Base-by-base conservation (phyloP, 176 grass and related monocot genomes). In the Zoysia pacifica region DNA sequence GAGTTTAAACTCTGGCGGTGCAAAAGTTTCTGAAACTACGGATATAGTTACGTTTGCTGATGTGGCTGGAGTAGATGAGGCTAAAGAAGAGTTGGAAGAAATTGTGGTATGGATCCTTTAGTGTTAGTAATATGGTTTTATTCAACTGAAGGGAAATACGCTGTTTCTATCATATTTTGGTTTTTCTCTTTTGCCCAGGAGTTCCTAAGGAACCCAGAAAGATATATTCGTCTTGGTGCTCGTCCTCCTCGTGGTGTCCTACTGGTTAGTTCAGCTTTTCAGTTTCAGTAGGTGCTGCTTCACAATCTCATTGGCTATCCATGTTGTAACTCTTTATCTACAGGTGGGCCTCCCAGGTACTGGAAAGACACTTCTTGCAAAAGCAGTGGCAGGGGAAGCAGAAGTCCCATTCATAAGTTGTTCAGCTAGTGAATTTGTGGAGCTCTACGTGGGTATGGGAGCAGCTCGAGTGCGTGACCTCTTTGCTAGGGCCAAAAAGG, bases 371-470 rank as follows among this genome's bases (percentile, higher is more conserved):
- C 97, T 99, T 79, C 89, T 99, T 62, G 97, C 97, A 49, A 99
- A 99, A 86, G 97, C 97, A 5, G 97, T 99, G 81, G 97, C 97
- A 58, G 97, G 97, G 62, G 97, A 99, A 91, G 97, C 97, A 9
- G 97, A 99, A 82, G 97, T 99, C 59, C 97, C 97, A 73, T 99
- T 99, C 70, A 99, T 99, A 88, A 99, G 97, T 85, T 99, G 97
- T 86, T 99, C 97, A 49, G 97, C 97, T 69, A 99, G 97, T 93
- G 97, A 99, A 84, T 99, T 99, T 88, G 97, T 99, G 43, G 97
- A 99, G 79, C 65, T 99, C 67, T 99, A 99, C 90, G 92, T 99
- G 43, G 97, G 97, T 59, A 99, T 95, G 97, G 97, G 97, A 81
- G 97, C 97, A 76, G 93, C 97, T 63, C 88, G 97, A 87, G 90